Evolutionary conservation across 2,329 filamentous ascomycete species (phyloP).

Genomic region (Penicillium sp.): DNA sequence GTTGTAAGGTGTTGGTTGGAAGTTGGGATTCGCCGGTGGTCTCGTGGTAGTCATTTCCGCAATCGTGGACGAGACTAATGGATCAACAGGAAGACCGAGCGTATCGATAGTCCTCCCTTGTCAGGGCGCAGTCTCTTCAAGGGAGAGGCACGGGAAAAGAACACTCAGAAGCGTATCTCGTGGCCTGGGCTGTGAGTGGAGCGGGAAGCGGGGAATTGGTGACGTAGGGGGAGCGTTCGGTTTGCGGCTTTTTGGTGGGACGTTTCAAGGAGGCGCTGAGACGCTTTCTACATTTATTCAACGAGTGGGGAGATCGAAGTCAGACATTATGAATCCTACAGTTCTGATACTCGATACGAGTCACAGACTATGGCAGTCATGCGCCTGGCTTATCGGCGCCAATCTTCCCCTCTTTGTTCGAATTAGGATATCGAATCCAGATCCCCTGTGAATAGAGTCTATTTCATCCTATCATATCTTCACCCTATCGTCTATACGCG

Average conservation of each 20-base stretch:
- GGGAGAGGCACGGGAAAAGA: neutral
- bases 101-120: too few species aligned
- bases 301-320: neutral
- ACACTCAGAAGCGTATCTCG: slow-evolving; percentile 1
- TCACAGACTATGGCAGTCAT: neutral
- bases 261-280: neutral
- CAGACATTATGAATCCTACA: neutral
- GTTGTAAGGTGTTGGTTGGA: too few species aligned
- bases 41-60: neutral
- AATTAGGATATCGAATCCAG: neutral
- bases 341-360: neutral
- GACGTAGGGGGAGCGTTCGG: neutral
- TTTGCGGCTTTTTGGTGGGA: neutral
- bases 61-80: neutral
- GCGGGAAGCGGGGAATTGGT: neutral
- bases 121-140: neutral
- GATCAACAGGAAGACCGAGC: neutral
- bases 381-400: neutral
- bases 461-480: neutral
- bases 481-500: neutral
- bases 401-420: neutral
- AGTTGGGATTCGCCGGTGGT: neutral
- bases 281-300: neutral
- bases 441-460: neutral
- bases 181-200: neutral